Evolutionary conservation across 164 flowering plant species (phyloP).

Genomic region (Kingdonia uniflora): DNA sequence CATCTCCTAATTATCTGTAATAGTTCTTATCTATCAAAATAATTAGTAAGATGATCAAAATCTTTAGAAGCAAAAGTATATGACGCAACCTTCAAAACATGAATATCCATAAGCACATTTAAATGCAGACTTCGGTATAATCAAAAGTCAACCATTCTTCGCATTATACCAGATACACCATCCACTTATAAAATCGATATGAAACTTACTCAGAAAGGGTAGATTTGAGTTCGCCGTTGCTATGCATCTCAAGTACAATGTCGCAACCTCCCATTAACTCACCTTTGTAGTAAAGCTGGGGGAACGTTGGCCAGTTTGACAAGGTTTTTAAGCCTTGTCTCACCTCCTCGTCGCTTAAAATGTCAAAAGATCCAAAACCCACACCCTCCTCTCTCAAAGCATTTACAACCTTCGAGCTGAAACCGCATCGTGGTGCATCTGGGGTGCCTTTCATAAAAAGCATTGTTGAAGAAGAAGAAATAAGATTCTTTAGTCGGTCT

Average conservation of each 20-base stretch:
- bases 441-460: constrained; percentile 96
- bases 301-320: constrained; percentile 97
- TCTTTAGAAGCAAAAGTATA: no score
- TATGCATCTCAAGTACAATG: constrained; percentile 63
- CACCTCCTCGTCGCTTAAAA: constrained; percentile 70
- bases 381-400: constrained; percentile 65
- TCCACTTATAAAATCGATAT: no score
- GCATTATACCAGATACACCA: no score
- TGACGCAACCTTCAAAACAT: no score
- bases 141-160: no score
- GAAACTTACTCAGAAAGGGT: constrained; percentile 49
- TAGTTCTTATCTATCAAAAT: no score
- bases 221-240: constrained; percentile 64
- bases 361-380: constrained; percentile 71
- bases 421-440: constrained; percentile 82
- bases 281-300: constrained; percentile 84
- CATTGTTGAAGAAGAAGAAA: constrained; percentile 60
- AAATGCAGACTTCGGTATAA: no score
- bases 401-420: constrained; percentile 83
- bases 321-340: constrained; percentile 72
- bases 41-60: no score
- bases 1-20: no score
- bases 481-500: constrained; percentile 51
- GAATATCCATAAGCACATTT: no score
- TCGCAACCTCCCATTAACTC: constrained; percentile 93